Evolutionary conservation across 306 rosid species (phyloP).

Genomic region (Corylus americana): DNA sequence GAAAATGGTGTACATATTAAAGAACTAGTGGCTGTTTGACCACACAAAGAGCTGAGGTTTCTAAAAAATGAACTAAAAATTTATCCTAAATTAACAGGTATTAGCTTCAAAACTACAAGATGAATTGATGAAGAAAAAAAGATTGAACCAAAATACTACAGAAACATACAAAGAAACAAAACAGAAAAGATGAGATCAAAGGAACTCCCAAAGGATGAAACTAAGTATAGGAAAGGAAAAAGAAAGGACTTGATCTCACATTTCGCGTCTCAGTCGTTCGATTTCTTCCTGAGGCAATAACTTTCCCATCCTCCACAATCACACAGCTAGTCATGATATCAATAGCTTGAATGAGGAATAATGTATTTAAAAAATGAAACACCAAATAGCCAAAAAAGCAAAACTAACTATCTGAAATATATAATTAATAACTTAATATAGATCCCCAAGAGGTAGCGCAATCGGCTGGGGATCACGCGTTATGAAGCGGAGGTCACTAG

Average conservation of each 20-base stretch:
- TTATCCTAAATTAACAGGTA: too few species aligned
- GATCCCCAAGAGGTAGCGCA: not conserved
- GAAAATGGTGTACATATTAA: too few species aligned
- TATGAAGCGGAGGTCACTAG: too few species aligned
- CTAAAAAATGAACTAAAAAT: too few species aligned
- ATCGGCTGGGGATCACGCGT: too few species aligned
- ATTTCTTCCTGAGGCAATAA: conserved; percentile 82
- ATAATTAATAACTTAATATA: conserved; percentile 4
- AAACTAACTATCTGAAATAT: not conserved
- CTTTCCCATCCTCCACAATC: conserved; percentile 72
- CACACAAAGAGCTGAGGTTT: too few species aligned
- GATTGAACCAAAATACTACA: not conserved
- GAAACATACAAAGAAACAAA: not conserved
- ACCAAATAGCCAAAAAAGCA: not conserved
- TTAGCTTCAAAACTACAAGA: too few species aligned
- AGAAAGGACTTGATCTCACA: conserved; percentile 40
- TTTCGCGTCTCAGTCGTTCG: conserved; percentile 81
- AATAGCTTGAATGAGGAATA: conserved; percentile 27
- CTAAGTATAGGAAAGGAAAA: not conserved
- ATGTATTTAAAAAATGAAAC: not conserved
- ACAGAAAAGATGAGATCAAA: conserved; percentile 3
- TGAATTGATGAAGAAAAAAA: too few species aligned
- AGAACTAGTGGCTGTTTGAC: too few species aligned
- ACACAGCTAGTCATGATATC: conserved; percentile 63
- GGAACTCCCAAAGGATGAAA: conserved; percentile 4